Percentiles rank a stretch among this genome's conserved stretches.
Evolutionary conservation across 139 green algal species (phyloP).

Genomic region (Volvox reticuliferus): DNA sequence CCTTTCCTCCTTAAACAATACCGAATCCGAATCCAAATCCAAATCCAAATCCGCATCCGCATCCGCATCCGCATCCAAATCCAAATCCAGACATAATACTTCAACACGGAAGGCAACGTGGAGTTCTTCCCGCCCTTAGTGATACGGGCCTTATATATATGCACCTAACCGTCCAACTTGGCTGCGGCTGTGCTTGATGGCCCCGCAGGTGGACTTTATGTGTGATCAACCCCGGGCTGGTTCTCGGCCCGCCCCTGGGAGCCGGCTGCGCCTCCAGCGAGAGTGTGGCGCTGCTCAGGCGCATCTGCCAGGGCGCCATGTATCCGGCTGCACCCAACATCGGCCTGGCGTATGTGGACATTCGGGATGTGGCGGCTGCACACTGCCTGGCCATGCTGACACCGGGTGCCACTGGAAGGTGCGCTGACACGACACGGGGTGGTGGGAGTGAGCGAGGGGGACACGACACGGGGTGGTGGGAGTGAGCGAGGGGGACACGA

Average conservation of each 20-base stretch:
- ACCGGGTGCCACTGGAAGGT: slow-evolving; percentile 59
- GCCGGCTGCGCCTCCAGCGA: slow-evolving; percentile 20
- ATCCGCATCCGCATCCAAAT: no score
- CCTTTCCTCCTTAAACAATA: no score
- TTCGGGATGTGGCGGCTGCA: slow-evolving; percentile 70
- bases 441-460: not conserved
- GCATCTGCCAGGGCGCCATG: not conserved
- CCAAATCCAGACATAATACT: no score
- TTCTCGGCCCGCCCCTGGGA: slow-evolving; percentile 61
- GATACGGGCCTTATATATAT: not conserved
- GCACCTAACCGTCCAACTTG: not conserved
- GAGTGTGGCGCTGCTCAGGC: slow-evolving; percentile 20
- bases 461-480: not conserved
- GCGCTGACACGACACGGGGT: not conserved
- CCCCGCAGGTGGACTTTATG: slow-evolving; percentile 64
- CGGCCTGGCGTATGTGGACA: slow-evolving; percentile 56
- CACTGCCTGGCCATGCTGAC: slow-evolving; percentile 67
- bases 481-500: not conserved
- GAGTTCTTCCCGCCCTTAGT: no score
- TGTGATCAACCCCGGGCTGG: slow-evolving; percentile 60
- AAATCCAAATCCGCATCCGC: no score
- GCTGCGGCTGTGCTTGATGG: not conserved
- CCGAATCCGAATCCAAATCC: no score
- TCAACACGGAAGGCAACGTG: no score
- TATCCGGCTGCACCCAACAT: slow-evolving; percentile 23